phyloP scores from a whole-genome alignment of 1,139 yeast species.

The Sugiyamaella paludigena region DNA sequence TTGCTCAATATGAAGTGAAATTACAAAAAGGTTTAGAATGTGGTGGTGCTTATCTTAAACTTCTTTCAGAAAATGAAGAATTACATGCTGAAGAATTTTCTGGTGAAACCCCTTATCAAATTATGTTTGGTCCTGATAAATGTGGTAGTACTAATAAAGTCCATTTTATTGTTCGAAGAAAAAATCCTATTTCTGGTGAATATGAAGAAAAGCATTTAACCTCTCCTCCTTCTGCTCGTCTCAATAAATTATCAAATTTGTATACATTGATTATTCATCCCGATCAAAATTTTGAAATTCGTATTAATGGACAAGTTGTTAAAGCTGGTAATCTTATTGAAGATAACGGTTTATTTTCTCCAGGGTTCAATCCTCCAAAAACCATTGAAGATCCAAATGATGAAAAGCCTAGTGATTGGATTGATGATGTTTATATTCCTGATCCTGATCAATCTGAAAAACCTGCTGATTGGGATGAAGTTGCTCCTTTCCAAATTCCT shows the following conservation, averaged over 20 bases:
- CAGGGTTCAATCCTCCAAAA: constrained; percentile 62
- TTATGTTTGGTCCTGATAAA: constrained; percentile 94
- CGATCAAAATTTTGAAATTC: constrained; percentile 67
- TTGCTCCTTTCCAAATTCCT: constrained; percentile 55
- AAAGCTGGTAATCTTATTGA: constrained; percentile 65
- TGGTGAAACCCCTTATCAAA: constrained; percentile 67
- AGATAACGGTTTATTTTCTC: constrained; percentile 49
- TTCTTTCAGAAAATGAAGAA: constrained; percentile 53
- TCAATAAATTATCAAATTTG: constrained; percentile 54
- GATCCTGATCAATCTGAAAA: constrained; percentile 63
- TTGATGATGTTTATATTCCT: constrained; percentile 58
- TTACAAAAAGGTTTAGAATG: constrained; percentile 72
- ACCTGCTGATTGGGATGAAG: constrained; percentile 83
- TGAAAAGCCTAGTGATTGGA: constrained; percentile 77
- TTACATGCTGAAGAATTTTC: constrained; percentile 49
- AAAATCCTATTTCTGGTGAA: constrained; percentile 53
- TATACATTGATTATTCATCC: constrained; percentile 73
- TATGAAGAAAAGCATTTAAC: constrained; percentile 67
- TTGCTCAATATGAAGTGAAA: constrained; percentile 85
- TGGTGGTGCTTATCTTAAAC: constrained; percentile 86
- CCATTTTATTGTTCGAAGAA: constrained; percentile 67
- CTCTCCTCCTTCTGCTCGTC: constrained; percentile 64
- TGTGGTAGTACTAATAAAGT: constrained; percentile 81
- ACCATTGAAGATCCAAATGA: constrained; percentile 63
- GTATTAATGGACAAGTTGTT: constrained; percentile 75